These are phyloP conservation scores for Fusarium secorum DNA, from an alignment of 2,329 filamentous ascomycete species.

Conservation along the genomic window DNA sequence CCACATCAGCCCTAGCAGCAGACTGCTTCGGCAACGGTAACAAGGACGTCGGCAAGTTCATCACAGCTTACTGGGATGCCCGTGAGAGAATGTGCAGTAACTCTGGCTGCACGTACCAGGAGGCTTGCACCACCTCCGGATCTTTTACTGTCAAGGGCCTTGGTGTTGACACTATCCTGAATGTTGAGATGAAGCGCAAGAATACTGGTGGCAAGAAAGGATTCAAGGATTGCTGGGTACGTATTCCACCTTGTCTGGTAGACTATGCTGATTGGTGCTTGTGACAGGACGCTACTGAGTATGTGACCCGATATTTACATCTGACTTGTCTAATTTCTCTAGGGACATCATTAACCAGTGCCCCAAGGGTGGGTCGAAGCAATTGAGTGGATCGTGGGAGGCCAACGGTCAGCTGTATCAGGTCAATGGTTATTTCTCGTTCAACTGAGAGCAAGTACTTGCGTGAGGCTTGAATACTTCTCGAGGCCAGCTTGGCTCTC, in stretches of 20 bases:
- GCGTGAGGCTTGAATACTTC: accelerated
- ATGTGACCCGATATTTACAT: background rate
- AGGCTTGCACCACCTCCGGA: slow-evolving; percentile 2
- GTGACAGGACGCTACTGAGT: slow-evolving; percentile 16
- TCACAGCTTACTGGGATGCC: slow-evolving; percentile 18
- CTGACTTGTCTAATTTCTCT: background rate
- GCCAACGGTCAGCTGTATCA: slow-evolving; percentile 10
- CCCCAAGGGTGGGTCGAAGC: background rate
- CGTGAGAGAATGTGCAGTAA: slow-evolving; percentile 24
- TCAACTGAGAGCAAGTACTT: background rate
- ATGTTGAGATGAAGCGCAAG: slow-evolving; percentile 15
- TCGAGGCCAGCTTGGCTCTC: background rate
- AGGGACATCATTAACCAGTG: slow-evolving; percentile 29
- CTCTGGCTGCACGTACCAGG: slow-evolving; percentile 13
- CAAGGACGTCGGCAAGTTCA: background rate
- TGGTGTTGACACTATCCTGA: background rate
- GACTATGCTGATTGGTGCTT: background rate
- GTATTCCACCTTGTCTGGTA: background rate
- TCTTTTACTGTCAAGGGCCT: background rate
- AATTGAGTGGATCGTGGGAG: slow-evolving; percentile 8
- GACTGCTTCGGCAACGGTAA: slow-evolving; percentile 13
- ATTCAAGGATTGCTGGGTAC: slow-evolving; percentile 29
- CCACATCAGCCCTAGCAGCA: slow-evolving; percentile 3
- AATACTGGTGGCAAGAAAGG: slow-evolving; percentile 18
- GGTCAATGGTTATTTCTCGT: background rate